These are phyloP conservation scores for Haplosporangium gracile DNA, from an alignment of 192 early-diverging fungal genomes.

Conservation along the genomic window DNA sequence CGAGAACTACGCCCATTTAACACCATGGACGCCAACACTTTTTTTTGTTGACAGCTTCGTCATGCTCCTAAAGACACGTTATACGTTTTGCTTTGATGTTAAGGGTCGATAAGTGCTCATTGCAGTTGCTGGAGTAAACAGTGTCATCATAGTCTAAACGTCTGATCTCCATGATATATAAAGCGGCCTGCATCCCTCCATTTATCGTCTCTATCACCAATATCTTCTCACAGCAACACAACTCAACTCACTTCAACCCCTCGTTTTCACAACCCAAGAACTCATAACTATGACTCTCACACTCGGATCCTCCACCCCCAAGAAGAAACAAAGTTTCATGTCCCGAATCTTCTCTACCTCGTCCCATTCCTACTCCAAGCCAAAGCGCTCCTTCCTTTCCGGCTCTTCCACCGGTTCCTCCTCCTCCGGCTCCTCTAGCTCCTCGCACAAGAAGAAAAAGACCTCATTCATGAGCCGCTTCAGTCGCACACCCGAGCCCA, in stretches of 20 bases:
- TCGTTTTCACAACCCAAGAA: background rate
- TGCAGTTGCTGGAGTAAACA: background rate
- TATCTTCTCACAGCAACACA: background rate
- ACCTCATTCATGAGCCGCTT: constrained; percentile 24
- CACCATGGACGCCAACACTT: too few species aligned
- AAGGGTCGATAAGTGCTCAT: too few species aligned
- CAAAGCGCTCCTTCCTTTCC: constrained; percentile 17
- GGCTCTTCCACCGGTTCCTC: constrained; percentile 13
- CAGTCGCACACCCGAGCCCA: constrained; percentile 21
- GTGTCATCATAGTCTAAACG: background rate
- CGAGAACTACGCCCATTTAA: too few species aligned
- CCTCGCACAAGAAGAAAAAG: constrained; percentile 10
- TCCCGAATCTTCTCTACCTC: background rate
- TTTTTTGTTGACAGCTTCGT: too few species aligned
- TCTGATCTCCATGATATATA: background rate
- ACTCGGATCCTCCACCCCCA: background rate
- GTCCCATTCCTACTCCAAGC: background rate
- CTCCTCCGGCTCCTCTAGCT: constrained; percentile 7
- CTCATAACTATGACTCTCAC: background rate
- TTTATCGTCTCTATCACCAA: background rate
- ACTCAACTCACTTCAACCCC: background rate
- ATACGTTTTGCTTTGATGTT: too few species aligned
- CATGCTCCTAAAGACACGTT: too few species aligned
- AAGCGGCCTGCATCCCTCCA: background rate
- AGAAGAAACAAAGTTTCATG: background rate